These are phyloP conservation scores for Corinectria fuckeliana DNA, from an alignment of 2,329 filamentous ascomycete species.

Conservation along the genomic window DNA sequence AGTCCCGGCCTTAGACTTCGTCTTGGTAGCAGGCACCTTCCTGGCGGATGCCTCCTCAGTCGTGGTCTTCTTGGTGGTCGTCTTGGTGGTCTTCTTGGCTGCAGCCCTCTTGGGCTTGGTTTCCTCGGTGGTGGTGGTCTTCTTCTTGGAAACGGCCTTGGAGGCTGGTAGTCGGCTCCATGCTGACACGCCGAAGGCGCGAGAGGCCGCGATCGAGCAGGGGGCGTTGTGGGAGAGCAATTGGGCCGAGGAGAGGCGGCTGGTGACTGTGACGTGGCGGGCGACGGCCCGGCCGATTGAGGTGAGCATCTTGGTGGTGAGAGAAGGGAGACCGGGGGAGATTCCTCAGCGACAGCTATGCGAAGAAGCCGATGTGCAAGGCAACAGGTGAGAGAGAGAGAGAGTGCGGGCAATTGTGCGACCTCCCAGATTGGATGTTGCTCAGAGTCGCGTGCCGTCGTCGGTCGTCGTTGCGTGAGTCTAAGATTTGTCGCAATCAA, in stretches of 20 bases:
- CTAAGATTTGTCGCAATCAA: conserved; percentile 1
- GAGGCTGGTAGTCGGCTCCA: conserved; percentile 35
- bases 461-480: background rate
- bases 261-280: conserved; percentile 40
- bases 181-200: conserved; percentile 43
- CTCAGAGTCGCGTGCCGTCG: conserved; percentile 21
- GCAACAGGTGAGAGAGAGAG: background rate
- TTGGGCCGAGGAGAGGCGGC: conserved; percentile 33
- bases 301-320: conserved; percentile 50
- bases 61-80: background rate
- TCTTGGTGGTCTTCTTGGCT: conserved; percentile 12
- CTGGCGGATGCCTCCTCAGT: too few relatives aligned
- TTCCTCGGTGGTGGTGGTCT: conserved; percentile 28
- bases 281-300: conserved; percentile 48
- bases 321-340: too few relatives aligned
- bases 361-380: background rate
- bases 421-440: conserved; percentile 1
- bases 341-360: background rate
- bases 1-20: background rate
- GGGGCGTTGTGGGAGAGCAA: conserved; percentile 29
- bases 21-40: too few relatives aligned
- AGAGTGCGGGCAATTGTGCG: background rate
- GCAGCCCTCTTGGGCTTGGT: conserved; percentile 30
- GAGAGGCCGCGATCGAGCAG: conserved; percentile 30
- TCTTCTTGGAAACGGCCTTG: conserved; percentile 24